Percentiles rank a stretch among this genome's conserved stretches.
These are phyloP conservation scores for Neonectria neomacrospora DNA, from an alignment of 2,329 filamentous ascomycete genomes.

Conservation along the genomic window DNA sequence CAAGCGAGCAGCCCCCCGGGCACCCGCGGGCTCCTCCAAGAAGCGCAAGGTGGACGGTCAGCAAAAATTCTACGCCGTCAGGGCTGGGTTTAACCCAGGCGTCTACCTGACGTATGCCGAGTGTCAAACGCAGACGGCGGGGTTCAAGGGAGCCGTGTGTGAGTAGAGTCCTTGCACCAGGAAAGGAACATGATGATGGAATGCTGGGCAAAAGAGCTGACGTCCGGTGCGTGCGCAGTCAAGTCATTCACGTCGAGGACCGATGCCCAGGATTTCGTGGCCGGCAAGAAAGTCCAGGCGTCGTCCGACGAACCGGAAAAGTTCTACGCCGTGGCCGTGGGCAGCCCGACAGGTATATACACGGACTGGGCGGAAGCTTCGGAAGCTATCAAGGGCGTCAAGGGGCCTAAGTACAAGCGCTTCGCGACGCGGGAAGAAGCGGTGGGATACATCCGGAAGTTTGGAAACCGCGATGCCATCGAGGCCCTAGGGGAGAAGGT, in stretches of 20 bases:
- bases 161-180: slow-evolving; percentile 51
- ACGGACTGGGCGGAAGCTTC: slow-evolving; percentile 75
- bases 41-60: slow-evolving; percentile 61
- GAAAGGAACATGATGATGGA: not conserved
- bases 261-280: slow-evolving; percentile 83
- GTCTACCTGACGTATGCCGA: slow-evolving; percentile 72
- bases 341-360: slow-evolving; percentile 69
- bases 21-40: slow-evolving; percentile 46
- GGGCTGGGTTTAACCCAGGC: slow-evolving; percentile 65
- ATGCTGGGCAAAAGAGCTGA: slow-evolving; percentile 19
- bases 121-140: slow-evolving; percentile 69
- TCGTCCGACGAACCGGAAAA: slow-evolving; percentile 56
- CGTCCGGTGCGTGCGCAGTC: slow-evolving; percentile 60
- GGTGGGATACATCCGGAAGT: slow-evolving; percentile 74
- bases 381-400: slow-evolving; percentile 78
- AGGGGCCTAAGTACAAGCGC: slow-evolving; percentile 75
- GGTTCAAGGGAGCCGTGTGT: slow-evolving; percentile 75
- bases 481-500: slow-evolving; percentile 51
- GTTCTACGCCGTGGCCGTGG: slow-evolving; percentile 71
- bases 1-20: slow-evolving; percentile 44
- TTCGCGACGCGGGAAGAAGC: slow-evolving; percentile 78
- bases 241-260: slow-evolving; percentile 80
- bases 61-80: slow-evolving; percentile 73
- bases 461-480: slow-evolving; percentile 57
- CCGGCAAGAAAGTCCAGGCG: slow-evolving; percentile 61